These are phyloP conservation scores for Chlamydomonas urium DNA, from an alignment of 139 green algal species.

Conservation along the genomic window DNA sequence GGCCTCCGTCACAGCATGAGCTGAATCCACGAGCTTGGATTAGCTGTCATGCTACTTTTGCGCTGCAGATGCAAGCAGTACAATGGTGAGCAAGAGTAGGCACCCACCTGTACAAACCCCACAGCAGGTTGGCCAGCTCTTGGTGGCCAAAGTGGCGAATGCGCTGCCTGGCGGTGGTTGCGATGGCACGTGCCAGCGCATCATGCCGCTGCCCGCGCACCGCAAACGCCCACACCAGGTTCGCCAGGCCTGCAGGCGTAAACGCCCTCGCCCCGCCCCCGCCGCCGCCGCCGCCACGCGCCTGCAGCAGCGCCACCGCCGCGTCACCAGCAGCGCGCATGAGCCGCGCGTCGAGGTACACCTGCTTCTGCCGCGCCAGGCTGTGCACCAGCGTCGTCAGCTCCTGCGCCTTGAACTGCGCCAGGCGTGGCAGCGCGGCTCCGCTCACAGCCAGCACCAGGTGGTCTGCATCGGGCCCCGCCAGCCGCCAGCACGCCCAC, in stretches of 20 bases:
- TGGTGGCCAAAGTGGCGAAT: slow-evolving; percentile 11
- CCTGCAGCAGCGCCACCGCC: background rate
- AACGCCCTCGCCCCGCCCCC: background rate
- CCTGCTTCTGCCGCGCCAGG: background rate
- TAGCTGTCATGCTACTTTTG: no score
- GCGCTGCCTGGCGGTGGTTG: background rate
- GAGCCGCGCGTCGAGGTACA: background rate
- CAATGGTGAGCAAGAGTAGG: no score
- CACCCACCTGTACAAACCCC: slow-evolving; percentile 25
- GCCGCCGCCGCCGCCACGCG: no score
- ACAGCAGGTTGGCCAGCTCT: slow-evolving; percentile 37
- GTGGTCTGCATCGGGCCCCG: no score
- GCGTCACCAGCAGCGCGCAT: slow-evolving; percentile 10
- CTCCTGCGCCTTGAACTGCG: no score
- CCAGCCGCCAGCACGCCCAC: no score
- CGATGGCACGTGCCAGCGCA: slow-evolving; percentile 10
- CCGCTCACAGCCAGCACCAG: no score
- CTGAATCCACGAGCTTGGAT: no score
- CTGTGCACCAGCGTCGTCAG: slow-evolving; percentile 1
- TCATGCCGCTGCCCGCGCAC: slow-evolving; percentile 19
- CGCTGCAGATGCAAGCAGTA: no score
- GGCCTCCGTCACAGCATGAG: no score
- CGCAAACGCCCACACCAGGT: slow-evolving; percentile 24
- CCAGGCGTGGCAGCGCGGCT: no score
- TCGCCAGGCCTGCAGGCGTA: slow-evolving; percentile 4